phyloP scores from a whole-genome alignment of 495 filamentous ascomycete species.

The Aspergillus egyptiacus region DNA sequence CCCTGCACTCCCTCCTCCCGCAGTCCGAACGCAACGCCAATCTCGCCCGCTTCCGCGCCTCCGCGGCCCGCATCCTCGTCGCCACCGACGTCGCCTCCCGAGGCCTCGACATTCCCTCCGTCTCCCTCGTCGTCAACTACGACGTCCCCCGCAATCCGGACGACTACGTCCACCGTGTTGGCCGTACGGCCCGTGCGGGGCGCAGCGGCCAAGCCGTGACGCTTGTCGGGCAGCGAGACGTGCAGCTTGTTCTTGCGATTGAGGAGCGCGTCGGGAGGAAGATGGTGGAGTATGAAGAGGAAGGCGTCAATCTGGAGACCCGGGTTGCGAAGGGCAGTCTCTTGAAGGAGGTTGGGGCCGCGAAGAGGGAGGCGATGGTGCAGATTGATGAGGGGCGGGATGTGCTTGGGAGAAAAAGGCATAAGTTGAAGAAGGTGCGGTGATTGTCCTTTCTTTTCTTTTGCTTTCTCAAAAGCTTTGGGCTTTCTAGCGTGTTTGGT shows the following conservation, averaged over 20 bases:
- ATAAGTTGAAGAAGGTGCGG: slow-evolving; percentile 44
- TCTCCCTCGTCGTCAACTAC: slow-evolving; percentile 87
- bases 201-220: slow-evolving; percentile 75
- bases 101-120: slow-evolving; percentile 92
- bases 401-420: slow-evolving; percentile 50
- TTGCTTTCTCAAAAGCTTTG: no score
- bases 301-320: slow-evolving; percentile 83
- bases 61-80: slow-evolving; percentile 83
- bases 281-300: slow-evolving; percentile 79
- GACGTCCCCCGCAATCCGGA: slow-evolving; percentile 93
- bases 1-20: slow-evolving; percentile 78
- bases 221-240: slow-evolving; percentile 87
- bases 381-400: slow-evolving; percentile 91
- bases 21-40: slow-evolving; percentile 81
- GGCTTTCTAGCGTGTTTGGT: no score
- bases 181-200: slow-evolving; percentile 89
- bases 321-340: slow-evolving; percentile 69
- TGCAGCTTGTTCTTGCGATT: slow-evolving; percentile 78
- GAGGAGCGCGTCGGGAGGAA: slow-evolving; percentile 73
- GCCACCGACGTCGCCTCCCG: slow-evolving; percentile 95
- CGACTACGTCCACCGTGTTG: slow-evolving; percentile 95
- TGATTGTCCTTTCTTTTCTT: slow-evolving; percentile 11
- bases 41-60: slow-evolving; percentile 82
- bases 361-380: slow-evolving; percentile 81
- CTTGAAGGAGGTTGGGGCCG: slow-evolving; percentile 82